phyloP scores from a whole-genome alignment of 2,329 filamentous ascomycete genomes.

The Ophiostoma ulmi region DNA sequence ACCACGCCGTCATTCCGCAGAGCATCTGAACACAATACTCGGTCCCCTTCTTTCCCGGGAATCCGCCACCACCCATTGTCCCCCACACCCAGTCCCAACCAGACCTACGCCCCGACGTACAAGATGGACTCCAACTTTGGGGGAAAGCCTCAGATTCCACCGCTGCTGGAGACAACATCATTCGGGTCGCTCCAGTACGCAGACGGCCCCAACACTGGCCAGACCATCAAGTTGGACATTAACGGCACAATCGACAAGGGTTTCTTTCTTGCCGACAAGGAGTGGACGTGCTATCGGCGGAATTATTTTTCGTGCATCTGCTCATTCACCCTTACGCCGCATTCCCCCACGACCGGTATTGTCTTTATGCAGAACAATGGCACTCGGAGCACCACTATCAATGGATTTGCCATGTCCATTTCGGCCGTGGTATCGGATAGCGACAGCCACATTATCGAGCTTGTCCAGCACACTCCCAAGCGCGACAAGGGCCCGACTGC shows the following conservation, averaged over 20 bases:
- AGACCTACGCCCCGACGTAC: constrained; percentile 39
- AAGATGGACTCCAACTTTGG: constrained; percentile 49
- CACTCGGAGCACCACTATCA: constrained; percentile 58
- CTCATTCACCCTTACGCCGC: constrained; percentile 65
- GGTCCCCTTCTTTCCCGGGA: constrained; percentile 49
- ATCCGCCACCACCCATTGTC: constrained; percentile 49
- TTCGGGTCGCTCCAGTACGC: constrained; percentile 59
- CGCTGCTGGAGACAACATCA: constrained; percentile 46
- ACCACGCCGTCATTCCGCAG: constrained; percentile 47
- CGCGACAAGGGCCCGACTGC: constrained; percentile 79
- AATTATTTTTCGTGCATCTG: constrained; percentile 88
- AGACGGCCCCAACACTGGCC: constrained; percentile 43
- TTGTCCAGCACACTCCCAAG: constrained; percentile 89
- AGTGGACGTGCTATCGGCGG: constrained; percentile 88
- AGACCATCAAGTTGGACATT: constrained; percentile 64
- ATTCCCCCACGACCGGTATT: constrained; percentile 43
- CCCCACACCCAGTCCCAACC: constrained; percentile 47
- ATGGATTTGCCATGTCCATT: constrained; percentile 75
- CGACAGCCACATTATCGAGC: constrained; percentile 69
- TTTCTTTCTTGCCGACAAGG: constrained; percentile 73
- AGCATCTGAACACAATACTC: constrained; percentile 45
- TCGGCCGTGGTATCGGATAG: constrained; percentile 76
- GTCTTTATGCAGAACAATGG: constrained; percentile 49
- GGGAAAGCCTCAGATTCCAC: constrained; percentile 46
- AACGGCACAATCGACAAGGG: constrained; percentile 81